Conservation (phyloP, 352 stramenopile species). For the Phytopythium chamaehyphon region DNA sequence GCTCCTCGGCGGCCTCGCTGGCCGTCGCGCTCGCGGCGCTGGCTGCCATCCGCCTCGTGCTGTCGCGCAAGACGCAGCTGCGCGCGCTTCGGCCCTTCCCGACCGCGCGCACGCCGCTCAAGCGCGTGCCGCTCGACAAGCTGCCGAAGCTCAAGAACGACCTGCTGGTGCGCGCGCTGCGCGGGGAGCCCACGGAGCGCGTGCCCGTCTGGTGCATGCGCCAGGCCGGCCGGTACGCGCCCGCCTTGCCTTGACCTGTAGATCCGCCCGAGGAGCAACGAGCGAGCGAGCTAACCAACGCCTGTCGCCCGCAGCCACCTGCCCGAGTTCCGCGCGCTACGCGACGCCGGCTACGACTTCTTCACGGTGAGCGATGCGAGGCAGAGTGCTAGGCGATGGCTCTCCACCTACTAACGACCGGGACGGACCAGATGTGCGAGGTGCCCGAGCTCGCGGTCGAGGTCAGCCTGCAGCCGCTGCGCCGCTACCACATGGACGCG, state of each 20-base stretch:
- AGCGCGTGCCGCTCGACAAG: slow-evolving; percentile 61
- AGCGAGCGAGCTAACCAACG: background rate
- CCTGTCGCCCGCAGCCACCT: slow-evolving; percentile 49
- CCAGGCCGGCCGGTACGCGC: slow-evolving; percentile 86
- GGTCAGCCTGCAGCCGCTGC: slow-evolving; percentile 96
- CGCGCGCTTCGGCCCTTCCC: slow-evolving; percentile 48
- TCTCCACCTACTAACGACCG: background rate
- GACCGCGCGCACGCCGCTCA: slow-evolving; percentile 56
- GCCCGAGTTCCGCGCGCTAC: slow-evolving; percentile 83
- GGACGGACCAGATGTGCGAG: slow-evolving; percentile 63
- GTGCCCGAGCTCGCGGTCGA: slow-evolving; percentile 89
- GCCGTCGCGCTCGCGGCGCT: slow-evolving; percentile 41
- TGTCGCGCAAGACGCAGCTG: slow-evolving; percentile 49
- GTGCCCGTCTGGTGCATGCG: slow-evolving; percentile 97
- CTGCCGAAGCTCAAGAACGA: slow-evolving; percentile 90
- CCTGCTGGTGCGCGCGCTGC: slow-evolving; percentile 80
- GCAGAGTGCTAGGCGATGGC: too few species aligned
- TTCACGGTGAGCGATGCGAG: slow-evolving; percentile 73
- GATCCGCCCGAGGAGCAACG: background rate
- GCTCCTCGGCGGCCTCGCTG: slow-evolving; percentile 11
- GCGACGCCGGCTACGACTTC: slow-evolving; percentile 83
- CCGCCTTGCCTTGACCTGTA: background rate
- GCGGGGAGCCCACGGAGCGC: slow-evolving; percentile 84
- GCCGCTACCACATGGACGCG: slow-evolving; percentile 93
- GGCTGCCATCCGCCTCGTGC: slow-evolving; percentile 53